These are phyloP conservation scores for Chytridium lagenaria DNA, from an alignment of 371 early-diverging fungal species.

Conservation along the genomic window DNA sequence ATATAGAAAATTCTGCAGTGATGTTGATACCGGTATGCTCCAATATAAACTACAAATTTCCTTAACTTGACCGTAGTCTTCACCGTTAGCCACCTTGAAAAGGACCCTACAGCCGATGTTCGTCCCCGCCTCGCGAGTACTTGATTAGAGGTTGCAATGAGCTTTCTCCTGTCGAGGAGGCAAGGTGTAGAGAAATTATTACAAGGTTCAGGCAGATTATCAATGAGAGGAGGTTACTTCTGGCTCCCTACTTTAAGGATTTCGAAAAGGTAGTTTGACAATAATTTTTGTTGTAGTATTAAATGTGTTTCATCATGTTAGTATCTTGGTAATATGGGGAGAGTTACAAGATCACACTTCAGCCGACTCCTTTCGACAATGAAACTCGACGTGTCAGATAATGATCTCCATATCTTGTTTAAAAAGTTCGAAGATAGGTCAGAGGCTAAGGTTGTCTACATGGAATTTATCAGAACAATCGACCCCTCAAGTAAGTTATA, in stretches of 20 bases:
- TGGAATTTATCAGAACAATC: constrained; percentile 52
- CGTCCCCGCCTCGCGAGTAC: constrained; percentile 47
- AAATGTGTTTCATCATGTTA: constrained; percentile 7
- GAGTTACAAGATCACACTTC: constrained; percentile 58
- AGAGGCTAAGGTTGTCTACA: constrained; percentile 52
- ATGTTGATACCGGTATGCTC: constrained; percentile 55
- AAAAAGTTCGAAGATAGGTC: constrained; percentile 52
- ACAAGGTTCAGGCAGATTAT: constrained; percentile 40
- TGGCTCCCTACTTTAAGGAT: constrained; percentile 55
- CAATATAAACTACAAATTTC: no score
- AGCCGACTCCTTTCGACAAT: constrained; percentile 53
- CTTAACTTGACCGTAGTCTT: no score
- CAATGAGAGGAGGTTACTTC: constrained; percentile 46
- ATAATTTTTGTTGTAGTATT: neutral
- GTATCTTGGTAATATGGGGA: constrained; percentile 46
- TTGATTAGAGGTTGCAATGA: constrained; percentile 46
- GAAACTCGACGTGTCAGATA: constrained; percentile 52
- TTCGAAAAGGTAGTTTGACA: constrained; percentile 45
- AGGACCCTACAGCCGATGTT: constrained; percentile 49
- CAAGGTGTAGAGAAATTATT: constrained; percentile 44
- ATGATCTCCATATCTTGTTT: constrained; percentile 56
- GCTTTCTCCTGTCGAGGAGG: constrained; percentile 51
- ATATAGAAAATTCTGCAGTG: constrained; percentile 52
- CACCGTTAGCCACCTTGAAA: constrained; percentile 51
- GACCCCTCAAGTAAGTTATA: constrained; percentile 56